Percentiles rank a stretch among this genome's conserved stretches.
Evolutionary conservation across 257 asterid species (phyloP).

Genomic region (Fraxinus anomala): DNA sequence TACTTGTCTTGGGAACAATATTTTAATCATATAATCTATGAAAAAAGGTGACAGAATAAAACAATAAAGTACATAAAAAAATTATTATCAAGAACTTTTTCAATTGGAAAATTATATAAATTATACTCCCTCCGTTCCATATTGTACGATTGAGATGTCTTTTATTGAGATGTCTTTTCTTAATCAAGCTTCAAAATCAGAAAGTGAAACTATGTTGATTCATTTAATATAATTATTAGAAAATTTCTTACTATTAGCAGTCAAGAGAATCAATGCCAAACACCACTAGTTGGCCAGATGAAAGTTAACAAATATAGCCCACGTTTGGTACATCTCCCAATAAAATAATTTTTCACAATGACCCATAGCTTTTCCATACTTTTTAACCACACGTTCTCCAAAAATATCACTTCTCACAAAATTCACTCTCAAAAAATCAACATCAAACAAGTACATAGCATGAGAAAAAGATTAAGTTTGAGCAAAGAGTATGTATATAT

Average conservation of each 20-base stretch:
- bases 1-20: not conserved
- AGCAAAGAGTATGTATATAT: not conserved
- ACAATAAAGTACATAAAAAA: not conserved
- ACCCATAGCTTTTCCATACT: too few species aligned
- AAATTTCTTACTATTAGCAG: not conserved
- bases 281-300: conserved; percentile 6
- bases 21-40: not conserved
- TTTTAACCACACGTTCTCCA: too few species aligned
- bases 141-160: conserved; percentile 8
- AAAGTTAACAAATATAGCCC: not conserved
- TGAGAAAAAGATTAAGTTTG: not conserved
- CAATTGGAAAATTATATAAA: not conserved
- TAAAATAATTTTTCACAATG: too few species aligned
- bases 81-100: not conserved
- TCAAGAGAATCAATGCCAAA: not conserved
- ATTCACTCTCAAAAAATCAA: too few species aligned
- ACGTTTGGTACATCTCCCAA: too few species aligned
- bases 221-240: conserved; percentile 5
- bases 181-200: conserved; percentile 22
- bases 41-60: not conserved
- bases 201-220: not conserved
- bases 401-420: too few species aligned
- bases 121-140: not conserved
- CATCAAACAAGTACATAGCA: not conserved
- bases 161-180: not conserved